These are phyloP conservation scores for Pleurotus djamor DNA, from an alignment of 768 basidiomycete species.

Conservation along the genomic window DNA sequence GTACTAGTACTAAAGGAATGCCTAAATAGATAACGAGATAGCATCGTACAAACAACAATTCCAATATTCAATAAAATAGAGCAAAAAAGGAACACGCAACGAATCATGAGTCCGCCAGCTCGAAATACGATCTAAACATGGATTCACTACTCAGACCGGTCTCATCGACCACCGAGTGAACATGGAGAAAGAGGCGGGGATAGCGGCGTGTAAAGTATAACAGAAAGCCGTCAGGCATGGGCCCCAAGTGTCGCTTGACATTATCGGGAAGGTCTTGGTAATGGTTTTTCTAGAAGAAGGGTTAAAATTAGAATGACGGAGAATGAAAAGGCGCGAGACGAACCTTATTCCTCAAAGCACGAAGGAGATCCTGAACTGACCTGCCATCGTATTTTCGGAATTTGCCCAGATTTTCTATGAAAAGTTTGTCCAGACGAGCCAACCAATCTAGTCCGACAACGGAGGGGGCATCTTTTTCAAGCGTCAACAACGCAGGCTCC, in stretches of 20 bases:
- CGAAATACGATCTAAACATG: slow-evolving; percentile 91
- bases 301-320: background rate
- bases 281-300: slow-evolving; percentile 80
- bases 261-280: slow-evolving; percentile 96
- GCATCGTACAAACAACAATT: background rate
- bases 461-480: slow-evolving; percentile 66
- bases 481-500: slow-evolving; percentile 66
- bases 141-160: slow-evolving; percentile 78
- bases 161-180: slow-evolving; percentile 76
- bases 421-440: slow-evolving; percentile 77
- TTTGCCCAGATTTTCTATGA: slow-evolving; percentile 94
- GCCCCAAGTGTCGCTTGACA: slow-evolving; percentile 84
- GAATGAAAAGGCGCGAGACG: slow-evolving; percentile 16
- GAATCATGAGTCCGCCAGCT: slow-evolving; percentile 47
- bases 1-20: slow-evolving; percentile 12
- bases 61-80: slow-evolving; percentile 2
- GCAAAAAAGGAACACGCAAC: background rate
- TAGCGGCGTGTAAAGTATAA: slow-evolving; percentile 93
- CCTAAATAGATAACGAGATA: slow-evolving; percentile 12
- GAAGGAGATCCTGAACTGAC: slow-evolving; percentile 87
- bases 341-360: slow-evolving; percentile 95
- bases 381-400: slow-evolving; percentile 95
- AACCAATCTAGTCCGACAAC: slow-evolving; percentile 95
- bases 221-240: slow-evolving; percentile 91
- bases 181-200: slow-evolving; percentile 89